Evolutionary conservation across 805 yeast genomes (phyloP).

Genomic region (Ogataea trehaloabstinens): DNA sequence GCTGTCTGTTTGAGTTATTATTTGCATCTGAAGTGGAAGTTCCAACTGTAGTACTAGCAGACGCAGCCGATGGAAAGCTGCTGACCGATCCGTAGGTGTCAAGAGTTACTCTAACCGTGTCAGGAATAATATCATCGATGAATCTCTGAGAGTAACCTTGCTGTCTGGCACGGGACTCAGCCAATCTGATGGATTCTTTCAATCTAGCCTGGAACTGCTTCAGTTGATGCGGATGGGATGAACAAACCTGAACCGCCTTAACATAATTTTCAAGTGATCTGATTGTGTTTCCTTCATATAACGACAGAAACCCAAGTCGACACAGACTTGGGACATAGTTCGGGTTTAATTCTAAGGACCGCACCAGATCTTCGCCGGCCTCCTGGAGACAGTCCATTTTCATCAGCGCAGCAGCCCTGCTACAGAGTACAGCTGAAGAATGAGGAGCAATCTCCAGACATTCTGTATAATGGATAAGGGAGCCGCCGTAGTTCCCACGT

Average conservation of each 20-base stretch:
- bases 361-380: slow-evolving; percentile 36
- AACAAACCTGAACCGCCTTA: slow-evolving; percentile 29
- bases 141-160: slow-evolving; percentile 32
- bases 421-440: slow-evolving; percentile 34
- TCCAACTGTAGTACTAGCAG: slow-evolving; percentile 21
- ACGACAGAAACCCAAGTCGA: slow-evolving; percentile 35
- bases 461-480: slow-evolving; percentile 37
- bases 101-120: slow-evolving; percentile 20
- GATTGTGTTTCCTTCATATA: slow-evolving; percentile 36
- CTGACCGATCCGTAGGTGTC: slow-evolving; percentile 16
- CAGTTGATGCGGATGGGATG: slow-evolving; percentile 18
- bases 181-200: slow-evolving; percentile 26
- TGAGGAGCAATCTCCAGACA: slow-evolving; percentile 34
- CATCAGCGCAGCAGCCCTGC: slow-evolving; percentile 41
- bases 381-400: slow-evolving; percentile 33
- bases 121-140: slow-evolving; percentile 27
- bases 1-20: slow-evolving; percentile 13
- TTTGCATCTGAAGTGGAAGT: slow-evolving; percentile 11
- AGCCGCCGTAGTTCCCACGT: slow-evolving; percentile 28
- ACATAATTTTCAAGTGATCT: slow-evolving; percentile 37
- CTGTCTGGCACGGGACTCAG: slow-evolving; percentile 30
- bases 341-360: slow-evolving; percentile 32
- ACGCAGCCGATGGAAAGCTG: slow-evolving; percentile 4
- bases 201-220: slow-evolving; percentile 26
- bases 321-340: slow-evolving; percentile 39